A percentile compares a stretch with the other conserved stretches of the same genome.
phyloP scores from a whole-genome alignment of 768 basidiomycete species.

The Russula sp. region DNA sequence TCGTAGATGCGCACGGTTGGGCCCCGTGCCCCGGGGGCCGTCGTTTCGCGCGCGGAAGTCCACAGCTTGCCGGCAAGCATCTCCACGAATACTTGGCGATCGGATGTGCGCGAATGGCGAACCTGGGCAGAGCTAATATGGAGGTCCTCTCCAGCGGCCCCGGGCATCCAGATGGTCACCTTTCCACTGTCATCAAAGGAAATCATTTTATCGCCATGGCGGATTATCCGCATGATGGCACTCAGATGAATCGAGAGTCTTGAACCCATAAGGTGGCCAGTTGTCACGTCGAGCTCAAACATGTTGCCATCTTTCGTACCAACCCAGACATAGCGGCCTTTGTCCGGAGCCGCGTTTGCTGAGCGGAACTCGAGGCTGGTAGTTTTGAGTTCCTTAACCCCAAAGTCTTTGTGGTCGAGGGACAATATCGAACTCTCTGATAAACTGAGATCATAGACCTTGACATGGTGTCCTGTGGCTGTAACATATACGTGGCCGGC shows the following conservation, averaged over 20 bases:
- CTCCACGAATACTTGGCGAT: conserved; percentile 78
- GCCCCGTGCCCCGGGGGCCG: conserved; percentile 40
- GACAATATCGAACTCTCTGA: conserved; percentile 46
- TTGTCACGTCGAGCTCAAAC: conserved; percentile 73
- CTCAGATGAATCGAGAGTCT: conserved; percentile 64
- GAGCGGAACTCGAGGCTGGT: conserved; percentile 78
- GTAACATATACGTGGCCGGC: conserved; percentile 59
- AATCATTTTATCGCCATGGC: conserved; percentile 68
- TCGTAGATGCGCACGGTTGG: conserved; percentile 85
- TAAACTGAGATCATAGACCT: conserved; percentile 56
- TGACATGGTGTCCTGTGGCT: conserved; percentile 56
- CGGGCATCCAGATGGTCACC: conserved; percentile 65
- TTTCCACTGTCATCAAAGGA: conserved; percentile 87
- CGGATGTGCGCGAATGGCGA: conserved; percentile 64
- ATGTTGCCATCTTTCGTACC: conserved; percentile 91
- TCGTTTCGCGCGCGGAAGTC: conserved; percentile 65
- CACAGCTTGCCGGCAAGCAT: conserved; percentile 76
- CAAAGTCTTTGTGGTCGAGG: conserved; percentile 62
- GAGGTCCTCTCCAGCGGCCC: conserved; percentile 36
- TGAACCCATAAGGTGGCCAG: conserved; percentile 52
- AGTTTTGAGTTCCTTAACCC: conserved; percentile 64
- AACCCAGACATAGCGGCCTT: conserved; percentile 71
- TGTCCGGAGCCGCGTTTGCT: conserved; percentile 43
- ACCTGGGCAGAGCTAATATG: conserved; percentile 48
- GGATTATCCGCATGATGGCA: conserved; percentile 68